phyloP scores from a whole-genome alignment of 306 rosid genomes.

The Cucumis cinereus region DNA sequence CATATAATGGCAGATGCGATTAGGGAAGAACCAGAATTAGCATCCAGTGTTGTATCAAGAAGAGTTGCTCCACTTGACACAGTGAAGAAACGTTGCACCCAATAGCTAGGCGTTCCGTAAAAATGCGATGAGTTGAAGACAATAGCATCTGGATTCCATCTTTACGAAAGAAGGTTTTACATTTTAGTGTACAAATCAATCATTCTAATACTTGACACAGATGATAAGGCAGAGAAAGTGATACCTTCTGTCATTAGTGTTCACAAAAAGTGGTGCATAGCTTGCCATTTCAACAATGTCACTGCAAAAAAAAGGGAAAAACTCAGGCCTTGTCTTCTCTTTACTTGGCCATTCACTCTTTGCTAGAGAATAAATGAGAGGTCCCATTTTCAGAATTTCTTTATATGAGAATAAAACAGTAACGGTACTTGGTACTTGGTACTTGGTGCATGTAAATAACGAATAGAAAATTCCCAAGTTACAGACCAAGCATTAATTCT shows the following conservation, averaged over 20 bases:
- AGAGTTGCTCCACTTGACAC: conserved; percentile 81
- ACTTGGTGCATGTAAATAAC: not conserved
- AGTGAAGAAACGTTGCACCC: conserved; percentile 57
- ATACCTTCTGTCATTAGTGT: conserved; percentile 65
- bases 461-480: not conserved
- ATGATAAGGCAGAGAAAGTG: not conserved
- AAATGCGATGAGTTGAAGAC: conserved; percentile 61
- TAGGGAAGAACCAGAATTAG: conserved; percentile 20
- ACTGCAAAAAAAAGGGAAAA: conserved; percentile 33
- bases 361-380: not conserved
- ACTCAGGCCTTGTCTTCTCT: not conserved
- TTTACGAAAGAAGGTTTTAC: conserved; percentile 11
- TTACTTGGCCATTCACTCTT: not conserved
- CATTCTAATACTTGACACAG: not conserved
- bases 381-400: not conserved
- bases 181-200: conserved; percentile 12
- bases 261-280: conserved; percentile 95
- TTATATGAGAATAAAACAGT: not conserved
- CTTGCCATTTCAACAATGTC: conserved; percentile 68
- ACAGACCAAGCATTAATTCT: not conserved
- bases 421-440: not conserved
- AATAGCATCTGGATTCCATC: conserved; percentile 94
- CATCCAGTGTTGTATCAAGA: conserved; percentile 39
- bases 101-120: conserved; percentile 93
- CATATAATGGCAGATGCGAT: conserved; percentile 58